These are phyloP conservation scores for Paecilomyces fulvus DNA, from an alignment of 2,329 filamentous ascomycete species.

Conservation along the genomic window DNA sequence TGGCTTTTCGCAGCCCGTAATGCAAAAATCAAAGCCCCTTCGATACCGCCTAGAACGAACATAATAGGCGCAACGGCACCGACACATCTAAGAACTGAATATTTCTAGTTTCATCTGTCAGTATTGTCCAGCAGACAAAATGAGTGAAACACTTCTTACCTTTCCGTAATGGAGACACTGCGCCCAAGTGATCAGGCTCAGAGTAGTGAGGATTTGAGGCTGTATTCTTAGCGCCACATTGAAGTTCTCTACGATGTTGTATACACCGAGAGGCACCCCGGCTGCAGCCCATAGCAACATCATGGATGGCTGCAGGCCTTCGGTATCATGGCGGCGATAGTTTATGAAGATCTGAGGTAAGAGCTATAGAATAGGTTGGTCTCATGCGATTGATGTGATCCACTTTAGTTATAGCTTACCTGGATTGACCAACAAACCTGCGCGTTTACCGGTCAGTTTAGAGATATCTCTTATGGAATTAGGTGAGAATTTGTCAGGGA, in stretches of 20 bases:
- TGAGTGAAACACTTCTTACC: slow-evolving; percentile 6
- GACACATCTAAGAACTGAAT: slow-evolving; percentile 43
- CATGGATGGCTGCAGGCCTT: slow-evolving; percentile 59
- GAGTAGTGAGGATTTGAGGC: slow-evolving; percentile 46
- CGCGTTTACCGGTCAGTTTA: neutral
- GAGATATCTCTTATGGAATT: no score
- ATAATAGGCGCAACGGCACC: slow-evolving; percentile 45
- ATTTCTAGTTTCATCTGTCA: slow-evolving; percentile 35
- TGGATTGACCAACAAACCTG: slow-evolving; percentile 59
- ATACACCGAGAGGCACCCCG: slow-evolving; percentile 57
- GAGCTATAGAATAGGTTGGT: slow-evolving; percentile 36
- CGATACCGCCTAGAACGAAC: slow-evolving; percentile 49
- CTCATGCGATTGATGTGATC: neutral
- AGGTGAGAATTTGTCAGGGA: neutral
- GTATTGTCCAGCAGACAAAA: neutral
- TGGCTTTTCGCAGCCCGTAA: slow-evolving; percentile 39
- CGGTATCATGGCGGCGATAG: slow-evolving; percentile 56
- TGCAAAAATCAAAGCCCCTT: slow-evolving; percentile 52
- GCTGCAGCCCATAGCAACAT: slow-evolving; percentile 62
- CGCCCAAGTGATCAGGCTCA: slow-evolving; percentile 47
- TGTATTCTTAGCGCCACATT: slow-evolving; percentile 48
- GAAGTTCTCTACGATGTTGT: slow-evolving; percentile 48
- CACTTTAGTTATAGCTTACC: slow-evolving; percentile 29
- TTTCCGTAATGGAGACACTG: slow-evolving; percentile 49
- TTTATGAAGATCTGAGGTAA: slow-evolving; percentile 64